phyloP scores from a whole-genome alignment of 495 filamentous ascomycete species.

The Daldinia decipiens region DNA sequence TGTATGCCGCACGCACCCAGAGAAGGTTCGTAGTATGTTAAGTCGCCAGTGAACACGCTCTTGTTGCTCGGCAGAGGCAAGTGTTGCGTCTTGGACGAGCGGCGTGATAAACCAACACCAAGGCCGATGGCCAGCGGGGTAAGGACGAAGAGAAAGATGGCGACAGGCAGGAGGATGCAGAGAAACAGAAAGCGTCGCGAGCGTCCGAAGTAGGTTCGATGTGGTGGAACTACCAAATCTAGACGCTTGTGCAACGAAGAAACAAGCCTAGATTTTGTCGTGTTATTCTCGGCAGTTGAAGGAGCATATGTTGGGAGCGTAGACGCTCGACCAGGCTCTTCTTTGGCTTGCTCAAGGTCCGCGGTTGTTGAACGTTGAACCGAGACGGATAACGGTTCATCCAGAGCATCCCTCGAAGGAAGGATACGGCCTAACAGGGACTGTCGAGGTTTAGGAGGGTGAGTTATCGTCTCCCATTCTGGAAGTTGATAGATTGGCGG shows the following conservation, averaged over 20 bases:
- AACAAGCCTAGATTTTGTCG: constrained; percentile 12
- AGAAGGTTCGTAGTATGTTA: constrained; percentile 76
- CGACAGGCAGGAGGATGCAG: constrained; percentile 33
- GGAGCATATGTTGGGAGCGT: constrained; percentile 23
- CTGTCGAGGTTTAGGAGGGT: constrained; percentile 49
- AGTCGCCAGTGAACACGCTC: constrained; percentile 67
- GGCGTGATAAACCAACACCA: constrained; percentile 45
- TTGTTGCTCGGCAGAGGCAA: constrained; percentile 66
- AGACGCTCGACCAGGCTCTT: constrained; percentile 21
- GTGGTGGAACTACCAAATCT: constrained; percentile 51
- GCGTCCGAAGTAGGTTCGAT: constrained; percentile 55
- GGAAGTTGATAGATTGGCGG: constrained; percentile 46
- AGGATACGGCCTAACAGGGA: constrained; percentile 36
- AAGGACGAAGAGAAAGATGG: constrained; percentile 43
- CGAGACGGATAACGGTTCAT: constrained; percentile 20
- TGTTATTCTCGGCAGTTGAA: constrained; percentile 5
- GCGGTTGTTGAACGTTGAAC: constrained; percentile 16
- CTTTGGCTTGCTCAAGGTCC: constrained; percentile 21
- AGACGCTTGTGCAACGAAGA: constrained; percentile 41
- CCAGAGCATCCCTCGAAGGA: constrained; percentile 2
- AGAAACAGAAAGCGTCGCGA: constrained; percentile 54
- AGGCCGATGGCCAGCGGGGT: constrained; percentile 50
- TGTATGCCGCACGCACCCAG: constrained; percentile 77
- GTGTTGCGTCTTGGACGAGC: constrained; percentile 40
- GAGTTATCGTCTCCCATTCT: constrained; percentile 53